A percentile compares a stretch with the other conserved stretches of the same genome.
Evolutionary conservation across 495 filamentous ascomycete species (phyloP).

Genomic region (Xanthoparmelia taractica): DNA sequence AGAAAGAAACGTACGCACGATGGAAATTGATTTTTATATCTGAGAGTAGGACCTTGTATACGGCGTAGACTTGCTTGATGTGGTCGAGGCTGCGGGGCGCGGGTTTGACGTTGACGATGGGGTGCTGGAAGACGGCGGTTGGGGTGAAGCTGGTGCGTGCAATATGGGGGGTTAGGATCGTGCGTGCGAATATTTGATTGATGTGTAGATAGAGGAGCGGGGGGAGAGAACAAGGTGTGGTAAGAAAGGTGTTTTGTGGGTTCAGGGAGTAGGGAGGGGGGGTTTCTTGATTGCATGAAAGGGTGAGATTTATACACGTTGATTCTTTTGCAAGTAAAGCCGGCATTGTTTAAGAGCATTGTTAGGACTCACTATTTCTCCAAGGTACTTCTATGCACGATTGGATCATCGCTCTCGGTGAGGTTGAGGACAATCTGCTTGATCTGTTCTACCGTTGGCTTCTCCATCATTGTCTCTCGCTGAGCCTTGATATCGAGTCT

Average conservation of each 20-base stretch:
- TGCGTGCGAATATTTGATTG: no score
- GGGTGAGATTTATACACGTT: no score
- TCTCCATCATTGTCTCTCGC: no score
- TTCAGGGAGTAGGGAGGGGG: no score
- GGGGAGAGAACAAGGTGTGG: background rate
- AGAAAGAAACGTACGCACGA: background rate
- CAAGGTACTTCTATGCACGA: background rate
- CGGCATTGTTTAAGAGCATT: no score
- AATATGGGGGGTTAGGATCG: background rate
- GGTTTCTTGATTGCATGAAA: no score
- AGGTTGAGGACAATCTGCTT: conserved; percentile 6
- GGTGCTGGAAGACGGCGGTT: conserved; percentile 7
- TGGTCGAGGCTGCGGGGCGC: background rate
- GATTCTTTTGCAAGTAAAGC: no score
- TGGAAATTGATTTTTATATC: conserved; percentile 1
- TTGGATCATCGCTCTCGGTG: conserved; percentile 9
- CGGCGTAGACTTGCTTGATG: conserved; percentile 10
- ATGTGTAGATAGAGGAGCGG: background rate
- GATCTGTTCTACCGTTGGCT: background rate
- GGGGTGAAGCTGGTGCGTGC: conserved; percentile 2
- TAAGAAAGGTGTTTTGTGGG: no score
- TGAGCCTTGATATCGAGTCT: no score
- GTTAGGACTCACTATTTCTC: conserved; percentile 4
- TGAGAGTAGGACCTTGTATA: background rate
- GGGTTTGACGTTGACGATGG: conserved; percentile 7